phyloP scores from a whole-genome alignment of 1,284 basidiomycete species.

The Puccinia horiana region DNA sequence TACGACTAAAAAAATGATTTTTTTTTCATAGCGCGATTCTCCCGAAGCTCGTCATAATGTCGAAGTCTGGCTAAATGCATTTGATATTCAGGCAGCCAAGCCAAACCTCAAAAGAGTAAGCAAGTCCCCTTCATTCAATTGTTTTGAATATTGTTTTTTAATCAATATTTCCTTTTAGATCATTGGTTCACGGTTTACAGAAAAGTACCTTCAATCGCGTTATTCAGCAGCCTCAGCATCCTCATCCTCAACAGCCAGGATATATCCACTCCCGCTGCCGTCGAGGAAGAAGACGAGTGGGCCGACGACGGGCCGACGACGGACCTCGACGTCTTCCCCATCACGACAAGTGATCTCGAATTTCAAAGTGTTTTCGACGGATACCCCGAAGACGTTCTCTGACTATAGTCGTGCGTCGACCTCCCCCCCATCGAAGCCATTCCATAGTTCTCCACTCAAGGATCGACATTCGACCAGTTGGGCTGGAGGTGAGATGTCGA shows the following conservation, averaged over 20 bases:
- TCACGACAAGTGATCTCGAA: slow-evolving; percentile 50
- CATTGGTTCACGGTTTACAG: slow-evolving; percentile 86
- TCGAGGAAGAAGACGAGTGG: slow-evolving; percentile 57
- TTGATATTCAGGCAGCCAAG: slow-evolving; percentile 72
- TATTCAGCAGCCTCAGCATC: slow-evolving; percentile 62
- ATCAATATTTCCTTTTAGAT: slow-evolving; percentile 64
- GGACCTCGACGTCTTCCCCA: slow-evolving; percentile 52
- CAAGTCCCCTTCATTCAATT: background rate
- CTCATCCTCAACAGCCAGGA: slow-evolving; percentile 62
- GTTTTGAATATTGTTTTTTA: slow-evolving; percentile 36
- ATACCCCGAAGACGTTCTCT: slow-evolving; percentile 26
- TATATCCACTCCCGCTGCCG: slow-evolving; percentile 62
- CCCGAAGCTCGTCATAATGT: slow-evolving; percentile 89
- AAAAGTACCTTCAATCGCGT: slow-evolving; percentile 81
- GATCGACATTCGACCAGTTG: slow-evolving; percentile 49
- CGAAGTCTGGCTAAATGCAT: slow-evolving; percentile 75
- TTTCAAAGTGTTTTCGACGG: slow-evolving; percentile 49
- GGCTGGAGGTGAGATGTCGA: slow-evolving; percentile 10
- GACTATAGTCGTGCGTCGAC: slow-evolving; percentile 14
- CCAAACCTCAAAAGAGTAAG: slow-evolving; percentile 75
- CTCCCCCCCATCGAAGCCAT: slow-evolving; percentile 39
- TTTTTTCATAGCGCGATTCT: slow-evolving; percentile 68
- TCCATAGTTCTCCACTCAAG: slow-evolving; percentile 40
- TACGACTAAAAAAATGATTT: slow-evolving; percentile 24
- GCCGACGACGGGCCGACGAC: slow-evolving; percentile 58